Conservation (phyloP, 345 rosid genomes). For the Arabidopsis arenosa region DNA sequence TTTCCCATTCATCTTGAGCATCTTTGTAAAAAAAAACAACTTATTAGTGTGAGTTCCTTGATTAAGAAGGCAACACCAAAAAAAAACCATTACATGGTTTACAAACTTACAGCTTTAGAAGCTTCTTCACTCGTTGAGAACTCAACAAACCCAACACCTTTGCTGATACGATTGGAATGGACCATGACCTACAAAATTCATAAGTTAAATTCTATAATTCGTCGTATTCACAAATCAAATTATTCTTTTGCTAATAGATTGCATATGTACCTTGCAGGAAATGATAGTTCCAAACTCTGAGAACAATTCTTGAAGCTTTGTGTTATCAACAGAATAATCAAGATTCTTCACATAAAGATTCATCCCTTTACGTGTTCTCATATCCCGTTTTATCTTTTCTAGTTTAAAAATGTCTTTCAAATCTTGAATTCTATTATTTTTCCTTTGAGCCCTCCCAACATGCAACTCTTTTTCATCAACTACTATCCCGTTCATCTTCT, state of each 20-base stretch:
- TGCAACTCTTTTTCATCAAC: conserved; percentile 50
- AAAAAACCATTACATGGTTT: neutral
- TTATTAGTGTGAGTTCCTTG: neutral
- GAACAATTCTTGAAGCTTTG: conserved; percentile 50
- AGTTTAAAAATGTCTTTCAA: conserved; percentile 32
- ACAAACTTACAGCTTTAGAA: conserved; percentile 22
- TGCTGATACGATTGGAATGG: conserved; percentile 50
- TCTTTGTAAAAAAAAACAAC: neutral
- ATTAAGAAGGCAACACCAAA: neutral
- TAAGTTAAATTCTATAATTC: neutral
- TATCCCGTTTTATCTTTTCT: conserved; percentile 11
- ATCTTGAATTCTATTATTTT: conserved; percentile 53
- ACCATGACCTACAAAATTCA: conserved; percentile 44
- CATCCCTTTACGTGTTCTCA: conserved; percentile 34
- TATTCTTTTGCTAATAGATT: neutral
- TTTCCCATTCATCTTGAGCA: conserved; percentile 17
- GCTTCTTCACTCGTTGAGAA: conserved; percentile 61
- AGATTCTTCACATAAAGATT: conserved; percentile 75
- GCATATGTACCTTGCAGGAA: conserved; percentile 50
- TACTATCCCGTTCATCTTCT: conserved; percentile 52
- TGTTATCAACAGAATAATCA: conserved; percentile 46
- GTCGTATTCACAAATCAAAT: neutral
- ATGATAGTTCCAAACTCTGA: conserved; percentile 53
- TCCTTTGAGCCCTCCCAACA: conserved; percentile 71
- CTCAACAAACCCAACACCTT: conserved; percentile 69